Base-by-base conservation (phyloP, 179 eudicot species). In the Beta corolliflora region DNA sequence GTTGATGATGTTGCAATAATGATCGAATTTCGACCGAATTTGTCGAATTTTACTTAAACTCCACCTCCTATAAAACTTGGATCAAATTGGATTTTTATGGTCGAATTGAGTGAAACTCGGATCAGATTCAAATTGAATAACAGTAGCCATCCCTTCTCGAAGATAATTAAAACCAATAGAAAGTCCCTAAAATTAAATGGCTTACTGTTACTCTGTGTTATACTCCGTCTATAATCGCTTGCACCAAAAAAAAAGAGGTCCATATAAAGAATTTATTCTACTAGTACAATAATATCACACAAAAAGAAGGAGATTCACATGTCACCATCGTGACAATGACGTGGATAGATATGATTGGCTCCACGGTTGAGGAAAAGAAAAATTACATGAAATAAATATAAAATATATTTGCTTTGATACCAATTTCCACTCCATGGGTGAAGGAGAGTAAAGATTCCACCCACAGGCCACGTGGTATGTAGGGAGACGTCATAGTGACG, bases 381-480 rank as follows among this genome's bases (percentile, higher is more conserved):
- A 53, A 19, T 44, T 73, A 73, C 64, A 7, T 56, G 1, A 54
- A n/a, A 41, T 79, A 29, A 29, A 29, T 29, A 29, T 29, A 29
- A n/a, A 54, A 19, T n/a, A 68, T 53, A 9, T 18, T 18, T 45
- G 3, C 52, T 46, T 60, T 66, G 52, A n/a, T 67, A 16, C 53
- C 25, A 54, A 29, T n/a, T 81, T 67, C 76, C 77, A 75, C 80
- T 79, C 85, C 80, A 60, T 63, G 69, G 56, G 79, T 72, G 66
- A 55, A 16, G 82, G 83, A 73, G 74, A 25, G 50, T 45, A 16
- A 72, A 66, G 59, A 66, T 73, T 67, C 82, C 59, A 13, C n/a
- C 80, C 84, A 82, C 84, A 77, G 70, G 84, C 80, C 84, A 82
- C 84, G 80, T 77, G 84, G 80, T 80, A 77, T 10, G 81, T 81